These are phyloP conservation scores for Stemphylium vesicarium DNA, from an alignment of 2,329 filamentous ascomycete genomes.

Conservation along the genomic window DNA sequence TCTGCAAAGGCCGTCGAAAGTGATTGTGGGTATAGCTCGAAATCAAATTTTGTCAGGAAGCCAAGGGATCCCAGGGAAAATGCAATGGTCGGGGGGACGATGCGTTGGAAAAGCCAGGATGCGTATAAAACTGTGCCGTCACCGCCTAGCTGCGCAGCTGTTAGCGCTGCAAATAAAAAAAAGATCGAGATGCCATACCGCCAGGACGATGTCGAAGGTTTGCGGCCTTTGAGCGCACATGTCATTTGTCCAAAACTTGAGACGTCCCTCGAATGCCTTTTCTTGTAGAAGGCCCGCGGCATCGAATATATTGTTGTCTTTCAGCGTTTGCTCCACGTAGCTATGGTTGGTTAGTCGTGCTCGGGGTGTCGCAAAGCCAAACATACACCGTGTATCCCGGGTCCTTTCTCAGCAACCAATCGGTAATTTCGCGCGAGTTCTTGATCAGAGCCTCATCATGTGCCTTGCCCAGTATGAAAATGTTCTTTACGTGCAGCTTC, in stretches of 20 bases:
- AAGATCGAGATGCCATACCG: constrained; percentile 53
- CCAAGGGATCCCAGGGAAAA: constrained; percentile 91
- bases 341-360: constrained; percentile 30
- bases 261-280: constrained; percentile 61
- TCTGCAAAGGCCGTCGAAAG: constrained; percentile 76
- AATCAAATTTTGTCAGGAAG: constrained; percentile 97
- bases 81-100: constrained; percentile 90
- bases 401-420: constrained; percentile 80
- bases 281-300: constrained; percentile 70
- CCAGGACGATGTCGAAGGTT: constrained; percentile 91
- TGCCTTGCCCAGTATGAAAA: constrained; percentile 92
- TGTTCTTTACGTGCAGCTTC: constrained; percentile 77
- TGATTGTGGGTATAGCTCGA: constrained; percentile 72
- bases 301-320: constrained; percentile 75
- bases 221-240: constrained; percentile 81
- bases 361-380: constrained; percentile 9
- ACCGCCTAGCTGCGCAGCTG: constrained; percentile 68
- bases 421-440: constrained; percentile 76
- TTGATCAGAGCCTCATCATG: constrained; percentile 81
- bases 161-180: constrained; percentile 1
- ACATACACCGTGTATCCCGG: constrained; percentile 74
- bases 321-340: constrained; percentile 77
- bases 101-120: constrained; percentile 94
- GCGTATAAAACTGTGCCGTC: constrained; percentile 98
- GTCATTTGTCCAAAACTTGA: constrained; percentile 83